Evolutionary conservation across 371 early-diverging fungal species (phyloP).

Genomic region (Mortierella sp.): DNA sequence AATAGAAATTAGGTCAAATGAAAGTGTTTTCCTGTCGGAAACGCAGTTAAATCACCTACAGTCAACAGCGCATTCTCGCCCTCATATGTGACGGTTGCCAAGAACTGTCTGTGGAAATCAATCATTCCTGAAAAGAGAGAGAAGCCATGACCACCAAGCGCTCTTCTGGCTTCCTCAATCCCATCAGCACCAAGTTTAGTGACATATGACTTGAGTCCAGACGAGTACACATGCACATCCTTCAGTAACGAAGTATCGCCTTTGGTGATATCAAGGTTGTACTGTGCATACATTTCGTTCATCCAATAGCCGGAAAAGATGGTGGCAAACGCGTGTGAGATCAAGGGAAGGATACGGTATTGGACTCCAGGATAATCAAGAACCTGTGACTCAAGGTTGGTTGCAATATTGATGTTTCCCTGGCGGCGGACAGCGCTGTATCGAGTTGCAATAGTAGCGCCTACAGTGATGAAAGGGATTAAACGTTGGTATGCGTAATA

Average conservation of each 20-base stretch:
- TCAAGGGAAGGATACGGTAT: conserved; percentile 75
- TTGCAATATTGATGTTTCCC: conserved; percentile 54
- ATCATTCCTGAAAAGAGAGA: conserved; percentile 81
- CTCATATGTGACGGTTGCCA: conserved; percentile 76
- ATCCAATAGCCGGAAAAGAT: conserved; percentile 80
- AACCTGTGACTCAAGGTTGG: conserved; percentile 76
- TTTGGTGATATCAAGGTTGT: conserved; percentile 68
- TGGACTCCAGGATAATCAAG: conserved; percentile 84
- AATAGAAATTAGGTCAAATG: not conserved
- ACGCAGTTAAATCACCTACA: conserved; percentile 20
- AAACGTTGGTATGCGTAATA: conserved; percentile 54
- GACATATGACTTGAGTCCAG: conserved; percentile 86
- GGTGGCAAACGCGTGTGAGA: conserved; percentile 82
- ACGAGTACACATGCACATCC: conserved; percentile 88
- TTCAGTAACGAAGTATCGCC: conserved; percentile 71
- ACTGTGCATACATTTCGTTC: conserved; percentile 72
- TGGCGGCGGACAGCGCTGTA: conserved; percentile 67
- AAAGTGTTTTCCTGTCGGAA: too few relatives aligned
- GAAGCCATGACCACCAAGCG: conserved; percentile 90
- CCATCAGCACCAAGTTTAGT: conserved; percentile 81
- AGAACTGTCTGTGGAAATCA: conserved; percentile 75
- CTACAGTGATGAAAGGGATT: conserved; percentile 52
- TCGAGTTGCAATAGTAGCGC: conserved; percentile 62
- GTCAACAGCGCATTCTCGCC: conserved; percentile 65
- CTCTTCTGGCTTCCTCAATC: conserved; percentile 83